Conservation (phyloP, 768 basidiomycete genomes). For the Pisolithus tinctorius region DNA sequence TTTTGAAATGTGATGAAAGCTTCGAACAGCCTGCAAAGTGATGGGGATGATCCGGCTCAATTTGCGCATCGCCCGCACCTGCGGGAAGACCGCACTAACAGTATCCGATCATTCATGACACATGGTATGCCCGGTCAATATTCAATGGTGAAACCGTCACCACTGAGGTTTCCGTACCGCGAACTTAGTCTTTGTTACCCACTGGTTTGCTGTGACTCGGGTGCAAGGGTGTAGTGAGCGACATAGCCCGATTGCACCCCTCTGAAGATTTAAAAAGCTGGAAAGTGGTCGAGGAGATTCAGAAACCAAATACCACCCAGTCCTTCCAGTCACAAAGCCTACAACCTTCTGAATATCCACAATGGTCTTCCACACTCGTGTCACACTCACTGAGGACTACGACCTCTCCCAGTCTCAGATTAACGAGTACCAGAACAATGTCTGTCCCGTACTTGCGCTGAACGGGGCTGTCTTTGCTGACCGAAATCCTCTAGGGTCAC, state of each 20-base stretch:
- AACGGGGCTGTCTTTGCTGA: not conserved
- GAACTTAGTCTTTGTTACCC: too few relatives aligned
- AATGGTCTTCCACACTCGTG: not conserved
- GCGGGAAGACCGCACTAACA: too few relatives aligned
- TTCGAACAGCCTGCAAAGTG: too few relatives aligned
- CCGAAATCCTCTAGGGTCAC: not conserved
- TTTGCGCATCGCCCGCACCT: too few relatives aligned
- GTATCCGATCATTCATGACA: too few relatives aligned
- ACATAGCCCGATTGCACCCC: not conserved
- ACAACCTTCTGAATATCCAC: not conserved
- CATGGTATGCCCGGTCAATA: too few relatives aligned
- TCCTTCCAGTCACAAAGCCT: not conserved
- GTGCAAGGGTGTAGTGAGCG: not conserved
- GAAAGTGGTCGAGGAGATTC: not conserved
- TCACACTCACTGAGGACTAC: not conserved
- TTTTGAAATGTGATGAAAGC: too few relatives aligned
- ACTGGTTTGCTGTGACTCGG: not conserved
- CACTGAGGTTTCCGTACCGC: too few relatives aligned
- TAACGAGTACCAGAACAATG: not conserved
- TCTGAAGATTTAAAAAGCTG: not conserved
- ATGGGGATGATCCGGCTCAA: too few relatives aligned
- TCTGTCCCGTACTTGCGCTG: not conserved
- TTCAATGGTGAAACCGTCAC: too few relatives aligned
- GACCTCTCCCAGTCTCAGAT: not conserved
- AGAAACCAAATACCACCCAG: not conserved